phyloP scores from a whole-genome alignment of 768 basidiomycete species.

The Pleurotus citrinopileatus region DNA sequence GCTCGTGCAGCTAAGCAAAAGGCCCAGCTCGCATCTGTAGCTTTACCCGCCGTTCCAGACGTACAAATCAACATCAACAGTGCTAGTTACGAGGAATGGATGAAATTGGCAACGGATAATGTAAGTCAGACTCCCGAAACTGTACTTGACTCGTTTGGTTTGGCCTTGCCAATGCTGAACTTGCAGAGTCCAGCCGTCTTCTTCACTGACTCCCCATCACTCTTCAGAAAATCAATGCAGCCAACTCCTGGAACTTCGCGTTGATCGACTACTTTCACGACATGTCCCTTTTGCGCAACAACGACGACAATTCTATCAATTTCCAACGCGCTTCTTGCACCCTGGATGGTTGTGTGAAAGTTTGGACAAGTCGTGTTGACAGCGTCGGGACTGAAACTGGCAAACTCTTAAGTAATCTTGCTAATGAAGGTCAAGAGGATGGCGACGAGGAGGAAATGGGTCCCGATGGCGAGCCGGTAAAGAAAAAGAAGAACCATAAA shows the following conservation, averaged over 20 bases:
- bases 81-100: conserved; percentile 98
- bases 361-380: conserved; percentile 98
- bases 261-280: conserved; percentile 99
- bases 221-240: conserved; percentile 93
- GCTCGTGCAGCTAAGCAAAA: conserved; percentile 56
- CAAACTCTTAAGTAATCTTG: conserved; percentile 89
- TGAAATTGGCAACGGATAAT: conserved; percentile 99
- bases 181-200: conserved; percentile 14
- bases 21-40: conserved; percentile 57
- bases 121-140: conserved; percentile 39
- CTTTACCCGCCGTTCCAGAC: conserved; percentile 54
- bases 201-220: no score
- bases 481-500: conserved; percentile 62
- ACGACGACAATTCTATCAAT: conserved; percentile 94
- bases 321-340: conserved; percentile 98
- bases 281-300: conserved; percentile 92
- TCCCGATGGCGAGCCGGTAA: conserved; percentile 59
- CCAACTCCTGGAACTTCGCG: conserved; percentile 97
- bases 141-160: not conserved
- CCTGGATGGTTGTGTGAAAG: conserved; percentile 97
- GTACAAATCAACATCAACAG: conserved; percentile 82
- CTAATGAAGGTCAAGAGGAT: conserved; percentile 48
- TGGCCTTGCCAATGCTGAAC: no score
- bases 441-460: conserved; percentile 62
- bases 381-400: conserved; percentile 96